phyloP scores from a whole-genome alignment of 2,329 filamentous ascomycete genomes.

The Aspergillus transmontanensis region DNA sequence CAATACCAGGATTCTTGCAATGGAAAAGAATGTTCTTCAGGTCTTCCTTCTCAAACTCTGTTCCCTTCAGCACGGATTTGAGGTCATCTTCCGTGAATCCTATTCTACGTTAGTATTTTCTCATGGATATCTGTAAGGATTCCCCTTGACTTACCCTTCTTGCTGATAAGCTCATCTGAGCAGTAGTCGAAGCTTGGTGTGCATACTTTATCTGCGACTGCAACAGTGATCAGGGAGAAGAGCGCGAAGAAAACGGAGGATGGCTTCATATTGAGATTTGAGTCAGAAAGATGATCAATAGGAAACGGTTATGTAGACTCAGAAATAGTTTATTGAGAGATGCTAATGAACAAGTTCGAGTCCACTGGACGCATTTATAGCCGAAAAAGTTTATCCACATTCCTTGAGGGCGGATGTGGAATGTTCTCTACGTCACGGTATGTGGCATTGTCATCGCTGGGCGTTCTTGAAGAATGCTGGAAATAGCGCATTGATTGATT shows the following conservation, averaged over 20 bases:
- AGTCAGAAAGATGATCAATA: not conserved
- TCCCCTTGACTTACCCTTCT: conserved; percentile 27
- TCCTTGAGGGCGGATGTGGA: not conserved
- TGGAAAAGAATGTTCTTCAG: conserved; percentile 36
- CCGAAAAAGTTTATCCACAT: not conserved
- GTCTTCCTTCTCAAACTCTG: conserved; percentile 29
- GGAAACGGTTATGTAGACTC: not conserved
- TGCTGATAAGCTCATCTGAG: conserved; percentile 29
- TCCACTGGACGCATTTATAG: not conserved
- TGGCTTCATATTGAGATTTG: conserved; percentile 25
- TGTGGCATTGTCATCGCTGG: not conserved
- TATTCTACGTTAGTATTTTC: conserved; percentile 9
- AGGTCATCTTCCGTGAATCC: conserved; percentile 34
- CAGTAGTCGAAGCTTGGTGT: conserved; percentile 41
- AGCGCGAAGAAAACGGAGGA: conserved; percentile 24
- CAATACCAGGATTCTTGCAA: conserved; percentile 36
- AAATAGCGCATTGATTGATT: not conserved
- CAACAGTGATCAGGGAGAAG: conserved; percentile 21
- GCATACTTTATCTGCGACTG: conserved; percentile 33
- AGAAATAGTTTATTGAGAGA: not conserved
- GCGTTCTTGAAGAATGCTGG: not conserved
- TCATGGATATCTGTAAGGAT: not conserved
- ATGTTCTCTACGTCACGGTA: not conserved
- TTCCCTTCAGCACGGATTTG: conserved; percentile 29
- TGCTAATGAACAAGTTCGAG: not conserved